A percentile compares a stretch with the other conserved stretches of the same genome.
These are phyloP conservation scores for Dothiorella sarmentorum DNA, from an alignment of 2,329 filamentous ascomycete genomes.

Conservation along the genomic window DNA sequence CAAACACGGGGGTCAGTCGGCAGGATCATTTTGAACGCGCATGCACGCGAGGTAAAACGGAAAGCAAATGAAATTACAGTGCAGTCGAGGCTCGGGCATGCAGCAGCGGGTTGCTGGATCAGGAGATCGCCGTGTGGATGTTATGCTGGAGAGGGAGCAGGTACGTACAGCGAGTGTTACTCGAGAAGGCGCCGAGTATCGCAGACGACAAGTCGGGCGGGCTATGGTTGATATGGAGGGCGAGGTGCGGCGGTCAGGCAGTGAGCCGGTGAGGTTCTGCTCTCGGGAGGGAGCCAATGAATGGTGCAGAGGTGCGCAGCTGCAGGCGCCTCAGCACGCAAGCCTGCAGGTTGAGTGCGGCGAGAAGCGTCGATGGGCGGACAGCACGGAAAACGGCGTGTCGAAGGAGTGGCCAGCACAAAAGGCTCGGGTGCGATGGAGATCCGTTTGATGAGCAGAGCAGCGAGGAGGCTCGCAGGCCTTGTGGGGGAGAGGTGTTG, in stretches of 20 bases:
- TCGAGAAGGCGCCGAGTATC: slow-evolving; percentile 13
- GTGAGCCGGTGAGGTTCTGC: slow-evolving; percentile 14
- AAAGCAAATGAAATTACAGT: slow-evolving; percentile 18
- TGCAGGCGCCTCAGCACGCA: slow-evolving; percentile 16
- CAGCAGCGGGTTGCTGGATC: slow-evolving; percentile 10
- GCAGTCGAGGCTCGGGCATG: slow-evolving; percentile 16
- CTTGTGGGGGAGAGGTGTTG: slow-evolving; percentile 11
- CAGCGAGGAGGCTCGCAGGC: slow-evolving; percentile 12
- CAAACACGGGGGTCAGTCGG: slow-evolving; percentile 13
- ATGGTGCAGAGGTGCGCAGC: slow-evolving; percentile 10
- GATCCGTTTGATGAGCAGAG: background rate
- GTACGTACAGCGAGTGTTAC: slow-evolving; percentile 15
- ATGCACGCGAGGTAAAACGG: slow-evolving; percentile 13
- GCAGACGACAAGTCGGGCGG: background rate
- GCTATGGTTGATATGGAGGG: slow-evolving; percentile 8
- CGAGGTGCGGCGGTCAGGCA: slow-evolving; percentile 4
- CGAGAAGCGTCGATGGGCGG: slow-evolving; percentile 14
- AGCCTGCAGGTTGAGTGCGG: slow-evolving; percentile 10
- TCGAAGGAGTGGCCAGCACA: background rate
- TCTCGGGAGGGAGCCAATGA: slow-evolving; percentile 15
- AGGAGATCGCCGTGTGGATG: slow-evolving; percentile 11
- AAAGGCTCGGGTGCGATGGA: slow-evolving; percentile 3
- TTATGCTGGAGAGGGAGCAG: slow-evolving; percentile 1
- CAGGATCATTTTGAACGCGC: slow-evolving; percentile 14
- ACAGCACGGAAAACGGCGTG: slow-evolving; percentile 7